Evolutionary conservation across 2,329 filamentous ascomycete species (phyloP).

Genomic region (Exophiala xenobiotica): DNA sequence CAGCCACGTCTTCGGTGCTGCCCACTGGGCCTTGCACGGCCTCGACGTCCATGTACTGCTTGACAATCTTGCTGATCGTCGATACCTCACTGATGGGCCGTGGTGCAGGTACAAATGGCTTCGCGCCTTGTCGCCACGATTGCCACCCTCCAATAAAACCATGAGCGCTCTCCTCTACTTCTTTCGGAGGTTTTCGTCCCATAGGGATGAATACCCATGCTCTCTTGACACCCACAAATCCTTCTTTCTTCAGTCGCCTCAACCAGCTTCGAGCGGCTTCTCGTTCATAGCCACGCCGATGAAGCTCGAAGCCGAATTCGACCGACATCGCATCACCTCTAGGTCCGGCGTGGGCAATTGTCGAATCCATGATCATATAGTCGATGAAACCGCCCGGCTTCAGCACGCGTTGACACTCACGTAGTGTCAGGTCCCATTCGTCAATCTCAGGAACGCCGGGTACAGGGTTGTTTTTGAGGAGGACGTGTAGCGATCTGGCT

Average conservation of each 20-base stretch:
- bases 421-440: constrained; percentile 82
- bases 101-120: constrained; percentile 31
- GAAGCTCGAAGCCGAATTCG: constrained; percentile 88
- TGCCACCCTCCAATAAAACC: constrained; percentile 44
- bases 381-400: constrained; percentile 93
- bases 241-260: constrained; percentile 67
- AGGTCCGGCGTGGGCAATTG: constrained; percentile 81
- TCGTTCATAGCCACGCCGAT: constrained; percentile 86
- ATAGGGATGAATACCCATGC: constrained; percentile 89
- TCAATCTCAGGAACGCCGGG: constrained; percentile 65
- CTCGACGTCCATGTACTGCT: constrained; percentile 52
- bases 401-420: constrained; percentile 84
- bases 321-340: constrained; percentile 78
- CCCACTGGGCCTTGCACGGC: constrained; percentile 59
- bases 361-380: constrained; percentile 84
- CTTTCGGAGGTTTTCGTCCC: constrained; percentile 50
- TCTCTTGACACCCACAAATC: constrained; percentile 77
- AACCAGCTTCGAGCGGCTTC: constrained; percentile 79
- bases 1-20: constrained; percentile 69
- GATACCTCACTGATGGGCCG: constrained; percentile 30
- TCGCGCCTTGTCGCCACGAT: constrained; percentile 36
- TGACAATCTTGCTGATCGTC: constrained; percentile 29
- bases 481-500: constrained; percentile 78
- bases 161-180: constrained; percentile 21
- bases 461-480: constrained; percentile 69